phyloP scores from a whole-genome alignment of 306 rosid genomes.

The Begonia masoniana region DNA sequence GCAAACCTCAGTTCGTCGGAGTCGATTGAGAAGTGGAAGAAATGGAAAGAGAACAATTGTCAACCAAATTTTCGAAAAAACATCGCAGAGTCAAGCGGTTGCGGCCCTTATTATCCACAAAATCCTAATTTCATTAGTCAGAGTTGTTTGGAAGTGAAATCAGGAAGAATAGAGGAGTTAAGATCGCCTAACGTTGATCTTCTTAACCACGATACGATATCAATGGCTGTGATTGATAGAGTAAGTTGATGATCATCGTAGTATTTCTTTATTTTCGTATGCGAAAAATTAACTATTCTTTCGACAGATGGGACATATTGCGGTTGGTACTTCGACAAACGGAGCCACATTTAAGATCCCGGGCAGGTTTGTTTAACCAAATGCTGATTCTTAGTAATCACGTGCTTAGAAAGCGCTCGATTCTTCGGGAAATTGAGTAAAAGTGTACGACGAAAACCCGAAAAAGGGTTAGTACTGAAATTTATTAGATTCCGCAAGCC shows the following conservation, averaged over 20 bases:
- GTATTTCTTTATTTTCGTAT: neutral
- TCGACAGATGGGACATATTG: constrained; percentile 57
- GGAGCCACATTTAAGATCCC: constrained; percentile 96
- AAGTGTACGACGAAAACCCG: too few relatives aligned
- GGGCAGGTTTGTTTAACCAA: constrained; percentile 53
- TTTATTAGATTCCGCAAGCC: too few relatives aligned
- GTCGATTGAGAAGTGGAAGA: constrained; percentile 56
- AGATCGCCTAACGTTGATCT: constrained; percentile 36
- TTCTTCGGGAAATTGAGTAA: too few relatives aligned
- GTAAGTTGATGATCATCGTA: constrained; percentile 23
- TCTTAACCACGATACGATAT: constrained; percentile 81
- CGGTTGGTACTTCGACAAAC: constrained; percentile 91
- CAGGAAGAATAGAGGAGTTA: constrained; percentile 16
- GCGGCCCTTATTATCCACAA: constrained; percentile 66
- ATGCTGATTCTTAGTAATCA: too few relatives aligned
- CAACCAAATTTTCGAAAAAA: constrained; percentile 87
- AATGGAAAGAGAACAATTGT: constrained; percentile 64
- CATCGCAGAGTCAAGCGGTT: constrained; percentile 34
- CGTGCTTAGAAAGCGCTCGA: too few relatives aligned
- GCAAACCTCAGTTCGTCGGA: constrained; percentile 71
- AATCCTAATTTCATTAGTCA: constrained; percentile 15
- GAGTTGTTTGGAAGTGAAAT: constrained; percentile 22
- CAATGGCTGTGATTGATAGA: constrained; percentile 84
- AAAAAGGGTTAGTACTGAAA: too few relatives aligned
- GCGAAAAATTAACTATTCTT: constrained; percentile 16